phyloP scores from a whole-genome alignment of 2,329 filamentous ascomycete species.

The Penicillium sp. region DNA sequence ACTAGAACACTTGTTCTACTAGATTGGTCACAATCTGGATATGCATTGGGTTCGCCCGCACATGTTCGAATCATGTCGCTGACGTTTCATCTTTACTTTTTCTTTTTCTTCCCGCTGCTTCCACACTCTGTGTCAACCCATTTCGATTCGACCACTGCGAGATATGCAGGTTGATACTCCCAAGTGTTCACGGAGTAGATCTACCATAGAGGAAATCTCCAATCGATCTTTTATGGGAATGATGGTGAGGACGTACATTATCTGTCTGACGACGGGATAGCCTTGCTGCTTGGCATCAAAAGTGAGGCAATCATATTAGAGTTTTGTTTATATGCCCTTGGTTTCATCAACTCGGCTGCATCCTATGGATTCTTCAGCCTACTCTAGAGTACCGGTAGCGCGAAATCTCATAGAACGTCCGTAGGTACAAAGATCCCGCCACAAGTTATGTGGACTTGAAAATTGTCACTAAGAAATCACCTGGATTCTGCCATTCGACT shows the following conservation, averaged over 20 bases:
- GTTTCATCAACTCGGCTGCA: constrained; percentile 29
- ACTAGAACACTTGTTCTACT: background rate
- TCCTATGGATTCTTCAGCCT: background rate
- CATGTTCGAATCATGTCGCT: background rate
- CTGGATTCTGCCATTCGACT: too few relatives aligned
- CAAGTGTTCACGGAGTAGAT: too few relatives aligned
- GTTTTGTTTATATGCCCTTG: constrained; percentile 27
- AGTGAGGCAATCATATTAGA: constrained; percentile 32
- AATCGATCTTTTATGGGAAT: background rate
- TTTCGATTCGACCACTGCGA: too few relatives aligned
- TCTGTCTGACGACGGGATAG: constrained; percentile 32
- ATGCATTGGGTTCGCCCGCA: background rate
- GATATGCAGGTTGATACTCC: constrained; percentile 3
- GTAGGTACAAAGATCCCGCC: background rate
- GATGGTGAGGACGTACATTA: constrained; percentile 24
- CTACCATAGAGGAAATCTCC: too few relatives aligned
- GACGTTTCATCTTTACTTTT: background rate
- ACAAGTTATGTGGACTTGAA: background rate
- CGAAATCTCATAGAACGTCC: background rate
- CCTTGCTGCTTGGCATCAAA: constrained; percentile 36
- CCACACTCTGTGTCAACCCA: too few relatives aligned
- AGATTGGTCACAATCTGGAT: background rate
- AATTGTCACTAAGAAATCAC: too few relatives aligned
- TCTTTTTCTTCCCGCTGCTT: background rate
- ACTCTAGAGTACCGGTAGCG: background rate